A percentile compares a stretch with the other conserved stretches of the same genome.
Conservation (phyloP, 139 green algal species). For the Axilococcus clingmanii region DNA sequence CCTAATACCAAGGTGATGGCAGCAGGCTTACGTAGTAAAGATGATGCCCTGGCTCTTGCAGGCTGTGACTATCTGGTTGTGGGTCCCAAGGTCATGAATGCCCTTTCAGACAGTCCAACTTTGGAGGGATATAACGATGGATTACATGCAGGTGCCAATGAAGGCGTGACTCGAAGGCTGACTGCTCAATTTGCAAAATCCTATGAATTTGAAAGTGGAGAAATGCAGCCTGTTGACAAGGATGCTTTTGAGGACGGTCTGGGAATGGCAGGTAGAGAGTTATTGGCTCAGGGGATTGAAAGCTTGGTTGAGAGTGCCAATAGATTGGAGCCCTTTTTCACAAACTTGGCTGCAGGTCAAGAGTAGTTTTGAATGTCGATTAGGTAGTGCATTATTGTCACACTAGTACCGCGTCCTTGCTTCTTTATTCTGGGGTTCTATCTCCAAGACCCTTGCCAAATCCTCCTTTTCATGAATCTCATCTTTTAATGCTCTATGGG, state of each 20-base stretch:
- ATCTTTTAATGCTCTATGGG: conserved; percentile 8
- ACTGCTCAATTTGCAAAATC: conserved; percentile 6
- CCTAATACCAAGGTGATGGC: conserved; percentile 72
- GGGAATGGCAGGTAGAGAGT: conserved; percentile 24
- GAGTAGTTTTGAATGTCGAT: conserved; percentile 27
- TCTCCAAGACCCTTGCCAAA: background rate
- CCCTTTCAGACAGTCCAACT: conserved; percentile 36
- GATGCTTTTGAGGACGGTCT: conserved; percentile 27
- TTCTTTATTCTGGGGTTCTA: background rate
- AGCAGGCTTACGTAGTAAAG: conserved; percentile 54
- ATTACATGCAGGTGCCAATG: conserved; percentile 6
- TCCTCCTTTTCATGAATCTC: background rate
- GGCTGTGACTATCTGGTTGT: conserved; percentile 70
- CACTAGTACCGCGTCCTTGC: too few relatives aligned
- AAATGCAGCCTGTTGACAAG: conserved; percentile 8
- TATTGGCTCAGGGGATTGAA: conserved; percentile 33
- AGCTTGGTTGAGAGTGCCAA: conserved; percentile 34
- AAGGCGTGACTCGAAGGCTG: conserved; percentile 2
- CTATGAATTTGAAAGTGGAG: conserved; percentile 5
- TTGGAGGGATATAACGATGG: conserved; percentile 62
- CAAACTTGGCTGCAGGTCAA: conserved; percentile 23
- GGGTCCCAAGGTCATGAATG: conserved; percentile 32
- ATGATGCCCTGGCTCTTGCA: conserved; percentile 61
- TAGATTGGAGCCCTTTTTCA: conserved; percentile 39
- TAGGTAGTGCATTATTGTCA: too few relatives aligned